phyloP scores from a whole-genome alignment of 83 land plant species.

The Thuja plicata region DNA sequence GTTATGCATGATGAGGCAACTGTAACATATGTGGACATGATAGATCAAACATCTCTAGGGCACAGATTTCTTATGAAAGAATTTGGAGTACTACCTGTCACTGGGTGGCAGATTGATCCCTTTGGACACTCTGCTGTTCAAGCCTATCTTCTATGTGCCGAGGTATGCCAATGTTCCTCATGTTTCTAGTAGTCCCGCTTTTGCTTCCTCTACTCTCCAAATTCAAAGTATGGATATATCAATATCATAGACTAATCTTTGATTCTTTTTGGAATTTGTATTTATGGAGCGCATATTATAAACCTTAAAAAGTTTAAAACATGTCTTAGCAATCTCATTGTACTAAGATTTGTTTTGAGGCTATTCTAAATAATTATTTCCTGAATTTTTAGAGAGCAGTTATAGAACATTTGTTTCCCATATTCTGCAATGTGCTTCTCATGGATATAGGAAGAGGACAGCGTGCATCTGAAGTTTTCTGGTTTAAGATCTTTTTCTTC shows the following conservation, averaged over 20 bases:
- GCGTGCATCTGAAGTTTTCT: background rate
- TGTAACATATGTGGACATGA: slow-evolving; percentile 84
- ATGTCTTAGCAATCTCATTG: background rate
- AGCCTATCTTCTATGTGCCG: slow-evolving; percentile 15
- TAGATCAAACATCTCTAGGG: slow-evolving; percentile 92
- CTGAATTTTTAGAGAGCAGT: background rate
- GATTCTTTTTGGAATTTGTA: background rate
- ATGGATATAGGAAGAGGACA: background rate
- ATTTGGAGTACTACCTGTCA: slow-evolving; percentile 5
- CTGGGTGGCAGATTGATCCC: slow-evolving; percentile 20
- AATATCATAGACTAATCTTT: background rate
- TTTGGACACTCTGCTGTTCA: slow-evolving; percentile 20
- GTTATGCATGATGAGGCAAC: slow-evolving; percentile 97
- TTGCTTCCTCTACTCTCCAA: background rate
- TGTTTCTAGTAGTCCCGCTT: background rate
- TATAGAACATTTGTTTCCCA: background rate
- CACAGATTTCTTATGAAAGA: slow-evolving; percentile 13
- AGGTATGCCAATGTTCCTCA: background rate
- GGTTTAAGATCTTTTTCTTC: background rate
- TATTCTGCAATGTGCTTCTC: background rate
- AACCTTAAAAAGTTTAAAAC: background rate
- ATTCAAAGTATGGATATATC: background rate
- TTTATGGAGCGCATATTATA: background rate
- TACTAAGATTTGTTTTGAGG: background rate
- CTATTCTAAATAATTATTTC: background rate